These are phyloP conservation scores for Parafenestella ontariensis DNA, from an alignment of 2,329 filamentous ascomycete species.

Conservation along the genomic window DNA sequence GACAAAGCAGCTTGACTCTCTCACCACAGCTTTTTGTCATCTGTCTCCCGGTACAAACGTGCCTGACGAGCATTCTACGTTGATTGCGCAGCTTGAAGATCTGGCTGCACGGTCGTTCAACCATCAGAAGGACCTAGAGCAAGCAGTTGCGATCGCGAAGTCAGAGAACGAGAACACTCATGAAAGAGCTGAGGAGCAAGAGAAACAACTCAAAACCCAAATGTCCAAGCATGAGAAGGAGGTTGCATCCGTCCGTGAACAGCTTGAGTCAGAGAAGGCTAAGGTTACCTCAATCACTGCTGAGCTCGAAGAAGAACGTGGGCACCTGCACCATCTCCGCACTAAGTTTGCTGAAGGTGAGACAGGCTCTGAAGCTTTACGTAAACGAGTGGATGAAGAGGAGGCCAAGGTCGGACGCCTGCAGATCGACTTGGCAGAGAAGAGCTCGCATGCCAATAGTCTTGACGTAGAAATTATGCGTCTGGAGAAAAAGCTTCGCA, in stretches of 20 bases:
- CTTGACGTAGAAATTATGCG: conserved; percentile 77
- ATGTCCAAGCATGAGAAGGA: conserved; percentile 49
- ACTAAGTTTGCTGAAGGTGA: conserved; percentile 80
- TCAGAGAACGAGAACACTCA: conserved; percentile 55
- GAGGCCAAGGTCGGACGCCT: conserved; percentile 73
- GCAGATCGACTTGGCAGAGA: conserved; percentile 73
- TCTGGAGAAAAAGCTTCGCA: conserved; percentile 69
- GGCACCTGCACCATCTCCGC: conserved; percentile 72
- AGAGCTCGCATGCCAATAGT: conserved; percentile 76
- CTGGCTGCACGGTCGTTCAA: conserved; percentile 52
- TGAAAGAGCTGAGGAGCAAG: conserved; percentile 50
- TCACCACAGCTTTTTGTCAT: conserved; percentile 47
- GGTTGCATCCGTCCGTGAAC: conserved; percentile 47
- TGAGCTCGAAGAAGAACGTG: conserved; percentile 70
- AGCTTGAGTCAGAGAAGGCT: conserved; percentile 57
- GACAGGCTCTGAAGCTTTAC: conserved; percentile 79
- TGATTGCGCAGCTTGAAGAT: conserved; percentile 54
- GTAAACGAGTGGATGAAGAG: conserved; percentile 76
- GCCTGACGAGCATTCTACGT: conserved; percentile 47
- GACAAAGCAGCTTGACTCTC: conserved; percentile 33
- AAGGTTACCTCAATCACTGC: conserved; percentile 55
- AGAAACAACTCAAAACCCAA: conserved; percentile 45
- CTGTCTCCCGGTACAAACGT: conserved; percentile 45
- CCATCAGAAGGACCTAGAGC: conserved; percentile 54
- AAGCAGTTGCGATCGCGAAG: conserved; percentile 56